Evolutionary conservation across 2,329 filamentous ascomycete genomes (phyloP), one percentile per base, ranked within the genome.

Genomic region (Penicillium capsulatum): DNA sequence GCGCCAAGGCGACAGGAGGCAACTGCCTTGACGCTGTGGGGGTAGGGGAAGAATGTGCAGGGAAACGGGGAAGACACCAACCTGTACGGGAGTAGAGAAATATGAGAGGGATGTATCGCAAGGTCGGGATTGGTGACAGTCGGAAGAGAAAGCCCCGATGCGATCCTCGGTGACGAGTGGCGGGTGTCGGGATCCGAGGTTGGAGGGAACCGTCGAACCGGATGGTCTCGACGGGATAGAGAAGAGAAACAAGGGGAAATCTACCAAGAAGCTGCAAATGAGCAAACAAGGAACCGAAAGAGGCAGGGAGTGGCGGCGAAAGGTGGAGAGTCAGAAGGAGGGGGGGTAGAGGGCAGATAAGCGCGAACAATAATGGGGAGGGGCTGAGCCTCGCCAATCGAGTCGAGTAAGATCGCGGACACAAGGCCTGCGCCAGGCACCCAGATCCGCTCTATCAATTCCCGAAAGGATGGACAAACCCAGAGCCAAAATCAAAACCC

Each of bases 1-100:
- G 22, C 28, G 36, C 34, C 43, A 44, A 38, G 51, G 34, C 34
- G 31, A 42, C 40, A 47, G 34, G n/a, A 47, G 48, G 47, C 42
- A 46, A 47, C 38, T 26, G 26, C 29, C 9, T 30, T 35, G 36
- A 27, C 22, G n/a, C n/a, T n/a, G n/a, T n/a, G n/a, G n/a, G n/a
- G n/a, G n/a, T n/a, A n/a, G n/a, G n/a, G n/a, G n/a, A n/a, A n/a
- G n/a, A n/a, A n/a, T n/a, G n/a, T n/a, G n/a, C n/a, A n/a, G n/a
- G n/a, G n/a, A 9, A 22, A 22, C 9, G 19, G 5, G 19, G 19
- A 22, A 22, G 9, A 22, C 19, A 5, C 19, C 5, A 5, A 22
- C 19, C 19, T 22, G 19, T 22, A 5, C 9, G 9, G 19, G 9
- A 5, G 19, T 22, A 22, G 19, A 22, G 19, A 22, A 22, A 5